phyloP scores from a whole-genome alignment of 257 asterid species.

The Capsicum pubescens region DNA sequence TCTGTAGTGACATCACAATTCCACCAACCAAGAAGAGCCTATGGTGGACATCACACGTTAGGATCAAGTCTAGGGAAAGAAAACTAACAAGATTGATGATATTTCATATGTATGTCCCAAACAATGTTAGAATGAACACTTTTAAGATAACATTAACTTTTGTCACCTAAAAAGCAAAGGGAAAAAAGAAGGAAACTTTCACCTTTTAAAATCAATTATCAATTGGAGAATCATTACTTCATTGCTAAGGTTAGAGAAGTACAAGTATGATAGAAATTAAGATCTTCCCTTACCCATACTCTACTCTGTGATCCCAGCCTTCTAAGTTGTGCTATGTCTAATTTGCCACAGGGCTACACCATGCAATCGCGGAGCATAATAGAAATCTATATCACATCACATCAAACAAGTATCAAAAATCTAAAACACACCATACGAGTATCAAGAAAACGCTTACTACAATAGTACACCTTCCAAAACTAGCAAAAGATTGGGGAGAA shows the following conservation, averaged over 20 bases:
- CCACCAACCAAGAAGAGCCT: conserved; percentile 15
- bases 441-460: not conserved
- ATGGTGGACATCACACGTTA: conserved; percentile 3
- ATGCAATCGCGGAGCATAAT: not conserved
- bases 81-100: conserved; percentile 14
- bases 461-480: not conserved
- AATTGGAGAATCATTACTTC: not conserved
- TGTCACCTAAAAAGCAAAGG: not conserved
- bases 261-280: not conserved
- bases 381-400: not conserved
- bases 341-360: not conserved
- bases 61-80: not conserved
- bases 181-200: not conserved
- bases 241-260: not conserved
- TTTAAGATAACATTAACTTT: not conserved
- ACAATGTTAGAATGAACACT: not conserved
- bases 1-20: not conserved
- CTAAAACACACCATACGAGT: not conserved
- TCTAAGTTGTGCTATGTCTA: not conserved
- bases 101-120: not conserved
- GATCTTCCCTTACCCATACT: not conserved
- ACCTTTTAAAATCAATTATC: not conserved
- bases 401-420: not conserved
- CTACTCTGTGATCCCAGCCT: not conserved
- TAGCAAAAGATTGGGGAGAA: not conserved